A percentile compares a stretch with the other conserved stretches of the same genome.
These are phyloP conservation scores for Pyrus hybrid DNA, from an alignment of 331 rosid species.

Conservation along the genomic window DNA sequence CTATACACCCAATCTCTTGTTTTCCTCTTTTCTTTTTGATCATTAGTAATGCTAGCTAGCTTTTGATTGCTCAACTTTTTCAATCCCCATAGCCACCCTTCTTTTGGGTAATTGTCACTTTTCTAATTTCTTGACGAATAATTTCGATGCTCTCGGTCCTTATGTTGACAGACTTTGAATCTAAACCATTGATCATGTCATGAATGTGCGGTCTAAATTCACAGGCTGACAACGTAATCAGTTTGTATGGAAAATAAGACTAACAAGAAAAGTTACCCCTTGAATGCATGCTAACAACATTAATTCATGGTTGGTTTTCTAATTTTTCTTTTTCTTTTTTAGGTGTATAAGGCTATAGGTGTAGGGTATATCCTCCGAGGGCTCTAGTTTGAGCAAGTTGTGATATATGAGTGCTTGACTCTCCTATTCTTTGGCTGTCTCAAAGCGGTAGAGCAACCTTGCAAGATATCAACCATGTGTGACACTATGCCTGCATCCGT, in stretches of 20 bases:
- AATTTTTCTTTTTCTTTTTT: not conserved
- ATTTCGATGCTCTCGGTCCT: too few relatives aligned
- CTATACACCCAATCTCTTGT: not conserved
- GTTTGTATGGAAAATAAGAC: not conserved
- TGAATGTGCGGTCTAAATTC: not conserved
- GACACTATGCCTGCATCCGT: constrained; percentile 49
- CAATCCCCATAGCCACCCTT: constrained; percentile 10
- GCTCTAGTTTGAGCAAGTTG: constrained; percentile 25
- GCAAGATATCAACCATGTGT: constrained; percentile 50
- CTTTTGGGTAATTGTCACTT: not conserved
- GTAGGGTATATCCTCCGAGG: constrained; percentile 31
- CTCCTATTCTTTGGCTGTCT: constrained; percentile 28
- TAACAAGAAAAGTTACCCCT: not conserved
- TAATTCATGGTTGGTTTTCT: not conserved
- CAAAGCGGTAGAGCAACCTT: constrained; percentile 19
- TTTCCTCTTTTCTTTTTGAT: too few relatives aligned
- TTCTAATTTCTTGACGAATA: not conserved
- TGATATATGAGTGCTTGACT: constrained; percentile 36
- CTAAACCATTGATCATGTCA: not conserved
- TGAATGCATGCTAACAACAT: not conserved
- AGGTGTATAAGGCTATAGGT: constrained; percentile 19
- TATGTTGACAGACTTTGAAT: not conserved
- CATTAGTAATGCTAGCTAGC: not conserved
- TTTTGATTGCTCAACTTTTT: constrained; percentile 9
- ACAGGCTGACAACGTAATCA: not conserved